Conservation (phyloP, 257 asterid species). For the Perilla frutescens region DNA sequence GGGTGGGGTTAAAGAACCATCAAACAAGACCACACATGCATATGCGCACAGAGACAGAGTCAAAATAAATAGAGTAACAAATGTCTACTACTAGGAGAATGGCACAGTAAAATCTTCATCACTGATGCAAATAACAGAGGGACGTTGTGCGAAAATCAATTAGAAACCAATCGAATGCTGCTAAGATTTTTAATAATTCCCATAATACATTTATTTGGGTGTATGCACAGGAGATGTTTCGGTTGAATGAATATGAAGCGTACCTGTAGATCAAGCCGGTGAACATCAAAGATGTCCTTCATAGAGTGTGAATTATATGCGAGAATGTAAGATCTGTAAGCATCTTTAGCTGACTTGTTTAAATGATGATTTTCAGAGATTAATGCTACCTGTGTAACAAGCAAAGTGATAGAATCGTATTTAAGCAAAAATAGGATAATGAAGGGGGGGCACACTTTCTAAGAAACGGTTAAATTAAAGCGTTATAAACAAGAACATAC, state of each 20-base stretch:
- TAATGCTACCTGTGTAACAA: slow-evolving; percentile 65
- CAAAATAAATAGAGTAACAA: too few species aligned
- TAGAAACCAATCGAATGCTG: background rate
- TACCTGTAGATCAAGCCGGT: slow-evolving; percentile 87
- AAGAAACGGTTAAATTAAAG: slow-evolving; percentile 21
- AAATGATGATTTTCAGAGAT: slow-evolving; percentile 71
- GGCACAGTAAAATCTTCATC: background rate
- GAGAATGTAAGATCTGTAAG: slow-evolving; percentile 80
- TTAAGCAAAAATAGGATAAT: slow-evolving; percentile 3
- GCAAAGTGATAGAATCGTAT: background rate
- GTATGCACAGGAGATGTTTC: background rate
- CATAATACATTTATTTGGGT: background rate
- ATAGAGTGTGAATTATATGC: slow-evolving; percentile 90
- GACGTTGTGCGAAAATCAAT: background rate
- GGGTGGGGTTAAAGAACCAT: too few species aligned
- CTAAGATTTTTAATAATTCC: background rate
- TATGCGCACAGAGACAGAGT: too few species aligned
- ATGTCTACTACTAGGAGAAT: too few species aligned
- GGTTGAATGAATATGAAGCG: background rate
- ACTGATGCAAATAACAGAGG: background rate
- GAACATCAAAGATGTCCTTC: slow-evolving; percentile 93
- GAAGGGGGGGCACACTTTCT: too few species aligned
- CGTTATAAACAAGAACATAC: slow-evolving; percentile 47
- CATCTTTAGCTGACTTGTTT: slow-evolving; percentile 92
- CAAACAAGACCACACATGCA: too few species aligned